Conservation (phyloP, 306 rosid species). For the Alnus glutinosa region DNA sequence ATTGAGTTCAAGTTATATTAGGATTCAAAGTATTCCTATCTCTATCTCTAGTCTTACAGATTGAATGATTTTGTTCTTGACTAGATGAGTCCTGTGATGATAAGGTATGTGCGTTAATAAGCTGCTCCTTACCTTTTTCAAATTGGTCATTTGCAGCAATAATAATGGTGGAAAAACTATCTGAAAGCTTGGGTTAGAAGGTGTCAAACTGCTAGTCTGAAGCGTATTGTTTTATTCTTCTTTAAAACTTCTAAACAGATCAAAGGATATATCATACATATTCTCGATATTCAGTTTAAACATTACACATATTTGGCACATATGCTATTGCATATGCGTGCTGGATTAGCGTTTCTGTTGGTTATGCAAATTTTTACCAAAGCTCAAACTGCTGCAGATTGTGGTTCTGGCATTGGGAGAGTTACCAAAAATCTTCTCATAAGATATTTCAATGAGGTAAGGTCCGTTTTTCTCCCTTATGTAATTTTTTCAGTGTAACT, state of each 20-base stretch:
- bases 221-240: not conserved
- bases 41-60: no score
- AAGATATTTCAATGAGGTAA: constrained; percentile 84
- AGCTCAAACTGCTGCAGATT: constrained; percentile 51
- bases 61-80: no score
- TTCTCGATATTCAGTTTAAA: not conserved
- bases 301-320: not conserved
- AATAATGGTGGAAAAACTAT: no score
- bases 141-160: no score
- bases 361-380: constrained; percentile 18
- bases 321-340: not conserved
- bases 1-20: no score
- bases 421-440: constrained; percentile 83
- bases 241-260: not conserved
- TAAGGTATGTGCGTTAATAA: no score
- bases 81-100: no score
- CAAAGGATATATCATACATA: not conserved
- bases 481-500: not conserved
- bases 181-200: not conserved
- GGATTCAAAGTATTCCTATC: no score
- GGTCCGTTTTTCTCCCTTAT: constrained; percentile 30
- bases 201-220: not conserved
- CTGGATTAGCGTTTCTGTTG: constrained; percentile 11
- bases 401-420: constrained; percentile 99
- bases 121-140: no score